Conservation (phyloP, 2,329 filamentous ascomycete species). For the Epicoccum nigrum region DNA sequence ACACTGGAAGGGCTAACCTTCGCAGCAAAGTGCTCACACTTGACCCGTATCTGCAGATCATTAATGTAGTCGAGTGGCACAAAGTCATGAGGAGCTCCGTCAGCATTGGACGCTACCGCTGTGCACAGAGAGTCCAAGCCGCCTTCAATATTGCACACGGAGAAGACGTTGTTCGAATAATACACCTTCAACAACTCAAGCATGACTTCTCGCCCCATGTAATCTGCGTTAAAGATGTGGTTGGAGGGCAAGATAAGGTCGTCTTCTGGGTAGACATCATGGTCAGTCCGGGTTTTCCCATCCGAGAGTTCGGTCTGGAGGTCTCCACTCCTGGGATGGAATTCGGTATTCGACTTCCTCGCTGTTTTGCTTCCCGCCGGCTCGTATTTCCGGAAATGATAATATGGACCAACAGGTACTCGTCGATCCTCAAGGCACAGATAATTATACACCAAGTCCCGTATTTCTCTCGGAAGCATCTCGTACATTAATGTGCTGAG, state of each 20-base stretch:
- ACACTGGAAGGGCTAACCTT: no score
- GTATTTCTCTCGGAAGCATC: constrained; percentile 28
- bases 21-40: constrained; percentile 26
- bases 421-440: constrained; percentile 31
- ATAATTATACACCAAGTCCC: constrained; percentile 28
- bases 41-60: constrained; percentile 33
- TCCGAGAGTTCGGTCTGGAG: constrained; percentile 18
- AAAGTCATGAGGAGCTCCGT: background rate
- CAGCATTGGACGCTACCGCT: background rate
- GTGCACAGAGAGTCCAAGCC: constrained; percentile 20
- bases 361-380: background rate
- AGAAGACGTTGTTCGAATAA: constrained; percentile 30
- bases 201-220: constrained; percentile 21
- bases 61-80: constrained; percentile 21
- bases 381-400: constrained; percentile 30
- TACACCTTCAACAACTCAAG: constrained; percentile 26
- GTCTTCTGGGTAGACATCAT: constrained; percentile 24
- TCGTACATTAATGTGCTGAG: constrained; percentile 25
- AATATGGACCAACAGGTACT: constrained; percentile 31
- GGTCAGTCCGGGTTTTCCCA: constrained; percentile 25
- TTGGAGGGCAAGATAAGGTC: constrained; percentile 27
- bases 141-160: constrained; percentile 27
- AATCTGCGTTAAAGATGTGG: constrained; percentile 28
- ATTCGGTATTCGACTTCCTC: background rate
- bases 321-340: constrained; percentile 1